Evolutionary conservation across 2,329 filamentous ascomycete genomes (phyloP), one percentile per base, ranked within the genome.

Genomic region (Akanthomyces muscarius): DNA sequence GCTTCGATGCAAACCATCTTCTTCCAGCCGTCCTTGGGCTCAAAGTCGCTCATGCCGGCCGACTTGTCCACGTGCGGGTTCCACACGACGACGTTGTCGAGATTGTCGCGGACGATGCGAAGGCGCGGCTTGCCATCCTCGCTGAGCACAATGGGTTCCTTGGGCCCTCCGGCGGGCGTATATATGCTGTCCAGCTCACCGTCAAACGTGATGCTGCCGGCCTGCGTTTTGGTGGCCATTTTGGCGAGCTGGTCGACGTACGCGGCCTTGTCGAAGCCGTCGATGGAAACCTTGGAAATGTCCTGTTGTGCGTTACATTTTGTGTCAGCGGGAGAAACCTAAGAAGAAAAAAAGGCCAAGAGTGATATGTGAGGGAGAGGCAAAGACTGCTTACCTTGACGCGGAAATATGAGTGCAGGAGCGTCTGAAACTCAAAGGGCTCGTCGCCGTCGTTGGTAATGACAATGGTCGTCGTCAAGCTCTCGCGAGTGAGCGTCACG

Each of bases 1-100:
- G 94, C 90, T 81, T 99, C 95, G 57, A 98, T 86, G 73, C 95
- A 98, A 50, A 99, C 80, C 91, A 98, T 97, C 64, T 92, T 86
- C 81, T 91, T 91, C 81, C 89, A 98, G 44, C 90, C 95, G 61
- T 93, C 90, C 72, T 96, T 90, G 56, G 95, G 95, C 64, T 84
- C 85, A 74, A 98, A 97, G 76, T 99, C 95, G 59, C 81, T 87
- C 78, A 97, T 96, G 5, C 83, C 83, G 69, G 87, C 85, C 1
- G 91, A 87, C 80, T 96, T 96, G 66, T 93, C 91, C 47, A 83
- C 82, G 92, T 94, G 97, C 1, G 95, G 95, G 77, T 99, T 99
- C 95, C 95, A 99, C 36, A 98, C 90, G 1, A 97, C 94, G 18
- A 95, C 88, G 68, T 98, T 91, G 66, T 85, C 84, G 68, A 99